Percentiles rank a stretch among this genome's conserved stretches.
Evolutionary conservation across 2,329 filamentous ascomycete genomes (phyloP).

Genomic region (Plectosphaerella plurivora): DNA sequence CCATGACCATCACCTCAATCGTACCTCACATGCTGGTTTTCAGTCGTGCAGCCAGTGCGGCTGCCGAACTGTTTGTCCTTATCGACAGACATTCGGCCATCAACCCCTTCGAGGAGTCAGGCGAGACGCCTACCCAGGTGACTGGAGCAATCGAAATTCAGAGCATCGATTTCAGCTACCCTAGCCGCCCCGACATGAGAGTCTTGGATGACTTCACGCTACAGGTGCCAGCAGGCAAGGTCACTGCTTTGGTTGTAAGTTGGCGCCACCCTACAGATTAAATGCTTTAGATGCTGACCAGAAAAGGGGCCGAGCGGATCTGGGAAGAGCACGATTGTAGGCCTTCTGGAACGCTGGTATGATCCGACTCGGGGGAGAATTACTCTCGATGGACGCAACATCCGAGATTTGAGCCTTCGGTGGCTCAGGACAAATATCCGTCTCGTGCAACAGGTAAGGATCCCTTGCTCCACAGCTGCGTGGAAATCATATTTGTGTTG

Average conservation of each 20-base stretch:
- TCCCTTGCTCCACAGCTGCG: not conserved
- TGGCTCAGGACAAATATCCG: constrained; percentile 24
- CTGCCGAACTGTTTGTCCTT: constrained; percentile 16
- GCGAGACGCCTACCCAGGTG: constrained; percentile 1
- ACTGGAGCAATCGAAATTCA: constrained; percentile 47
- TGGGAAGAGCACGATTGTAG: constrained; percentile 34
- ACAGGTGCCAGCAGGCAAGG: constrained; percentile 57
- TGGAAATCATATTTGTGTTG: too few relatives aligned
- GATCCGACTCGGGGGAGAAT: constrained; percentile 18
- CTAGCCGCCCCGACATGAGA: constrained; percentile 59
- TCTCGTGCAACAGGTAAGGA: constrained; percentile 18
- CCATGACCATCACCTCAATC: constrained; percentile 11
- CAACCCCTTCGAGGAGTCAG: constrained; percentile 13
- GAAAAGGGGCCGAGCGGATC: constrained; percentile 28
- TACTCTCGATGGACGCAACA: constrained; percentile 17
- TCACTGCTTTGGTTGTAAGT: constrained; percentile 55
- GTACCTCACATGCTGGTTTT: constrained; percentile 12
- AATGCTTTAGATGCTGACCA: constrained; percentile 1
- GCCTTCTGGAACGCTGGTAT: constrained; percentile 34
- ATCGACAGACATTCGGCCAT: constrained; percentile 19
- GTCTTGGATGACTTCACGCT: constrained; percentile 60
- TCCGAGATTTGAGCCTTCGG: constrained; percentile 19
- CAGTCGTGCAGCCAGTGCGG: constrained; percentile 2
- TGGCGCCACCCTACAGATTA: not conserved
- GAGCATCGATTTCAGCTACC: constrained; percentile 63